These are phyloP conservation scores for Amphirosellinia nigrospora DNA, from an alignment of 495 filamentous ascomycete species.

Conservation along the genomic window DNA sequence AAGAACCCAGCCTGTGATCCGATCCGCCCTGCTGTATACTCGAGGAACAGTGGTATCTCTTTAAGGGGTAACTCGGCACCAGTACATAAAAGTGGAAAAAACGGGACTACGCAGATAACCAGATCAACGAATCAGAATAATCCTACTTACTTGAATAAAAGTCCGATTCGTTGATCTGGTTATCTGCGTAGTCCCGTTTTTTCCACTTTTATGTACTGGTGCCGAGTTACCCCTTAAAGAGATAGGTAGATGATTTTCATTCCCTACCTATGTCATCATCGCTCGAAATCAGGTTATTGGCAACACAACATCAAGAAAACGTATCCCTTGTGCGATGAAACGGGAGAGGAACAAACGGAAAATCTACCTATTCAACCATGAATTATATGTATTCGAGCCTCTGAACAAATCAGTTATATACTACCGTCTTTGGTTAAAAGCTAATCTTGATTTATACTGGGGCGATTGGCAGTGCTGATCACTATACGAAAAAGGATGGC, in stretches of 20 bases:
- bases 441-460: not conserved
- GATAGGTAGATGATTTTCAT: too few species aligned
- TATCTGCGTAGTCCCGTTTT: too few species aligned
- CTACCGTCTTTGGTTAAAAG: slow-evolving; percentile 9
- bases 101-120: too few species aligned
- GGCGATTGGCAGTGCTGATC: not conserved
- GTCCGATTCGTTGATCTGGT: too few species aligned
- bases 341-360: not conserved
- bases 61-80: too few species aligned
- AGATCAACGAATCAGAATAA: too few species aligned
- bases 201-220: too few species aligned
- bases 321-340: not conserved
- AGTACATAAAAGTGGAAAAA: too few species aligned
- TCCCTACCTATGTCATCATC: slow-evolving; percentile 8
- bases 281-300: not conserved
- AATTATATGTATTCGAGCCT: not conserved
- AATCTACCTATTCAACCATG: not conserved
- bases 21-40: too few species aligned
- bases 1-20: not conserved
- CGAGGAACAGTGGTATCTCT: too few species aligned
- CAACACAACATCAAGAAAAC: not conserved
- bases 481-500: slow-evolving; percentile 15
- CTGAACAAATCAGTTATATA: not conserved
- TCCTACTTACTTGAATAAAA: too few species aligned
- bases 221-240: too few species aligned